These are phyloP conservation scores for Lepidopterella palustris DNA, from an alignment of 495 filamentous ascomycete genomes.

Conservation along the genomic window DNA sequence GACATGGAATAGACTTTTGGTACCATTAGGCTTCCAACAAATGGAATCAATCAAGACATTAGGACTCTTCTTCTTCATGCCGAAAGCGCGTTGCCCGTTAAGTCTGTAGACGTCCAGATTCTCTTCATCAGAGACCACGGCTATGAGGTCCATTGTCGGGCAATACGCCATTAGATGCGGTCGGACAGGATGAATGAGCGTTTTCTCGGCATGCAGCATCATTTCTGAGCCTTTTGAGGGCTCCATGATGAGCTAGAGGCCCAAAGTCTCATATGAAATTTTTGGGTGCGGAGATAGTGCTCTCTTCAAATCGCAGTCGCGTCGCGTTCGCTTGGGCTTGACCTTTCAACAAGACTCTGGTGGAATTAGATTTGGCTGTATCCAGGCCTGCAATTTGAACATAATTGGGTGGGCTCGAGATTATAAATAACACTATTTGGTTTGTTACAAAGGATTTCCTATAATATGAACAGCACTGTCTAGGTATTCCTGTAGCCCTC, in stretches of 20 bases:
- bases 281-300: neutral
- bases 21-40: slow-evolving; percentile 77
- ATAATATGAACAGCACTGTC: too few relatives aligned
- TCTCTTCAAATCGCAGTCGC: neutral
- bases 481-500: too few relatives aligned
- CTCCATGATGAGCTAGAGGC: slow-evolving; percentile 14
- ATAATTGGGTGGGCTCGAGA: too few relatives aligned
- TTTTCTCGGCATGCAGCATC: slow-evolving; percentile 46
- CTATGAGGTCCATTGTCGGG: slow-evolving; percentile 75
- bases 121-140: slow-evolving; percentile 59
- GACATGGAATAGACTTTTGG: neutral
- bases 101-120: slow-evolving; percentile 58
- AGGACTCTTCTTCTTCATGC: slow-evolving; percentile 46
- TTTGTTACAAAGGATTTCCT: too few relatives aligned
- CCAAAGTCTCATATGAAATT: neutral
- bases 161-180: slow-evolving; percentile 60
- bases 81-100: slow-evolving; percentile 64
- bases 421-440: too few relatives aligned
- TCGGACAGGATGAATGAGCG: slow-evolving; percentile 50
- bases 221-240: slow-evolving; percentile 7
- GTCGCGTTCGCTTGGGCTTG: neutral
- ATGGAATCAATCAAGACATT: slow-evolving; percentile 46
- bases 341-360: too few relatives aligned
- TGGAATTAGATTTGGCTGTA: too few relatives aligned
- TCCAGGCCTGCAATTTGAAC: too few relatives aligned